A percentile compares a stretch with the other conserved stretches of the same genome.
Evolutionary conservation across 768 basidiomycete species (phyloP).

Genomic region (Wakefieldia striispora): DNA sequence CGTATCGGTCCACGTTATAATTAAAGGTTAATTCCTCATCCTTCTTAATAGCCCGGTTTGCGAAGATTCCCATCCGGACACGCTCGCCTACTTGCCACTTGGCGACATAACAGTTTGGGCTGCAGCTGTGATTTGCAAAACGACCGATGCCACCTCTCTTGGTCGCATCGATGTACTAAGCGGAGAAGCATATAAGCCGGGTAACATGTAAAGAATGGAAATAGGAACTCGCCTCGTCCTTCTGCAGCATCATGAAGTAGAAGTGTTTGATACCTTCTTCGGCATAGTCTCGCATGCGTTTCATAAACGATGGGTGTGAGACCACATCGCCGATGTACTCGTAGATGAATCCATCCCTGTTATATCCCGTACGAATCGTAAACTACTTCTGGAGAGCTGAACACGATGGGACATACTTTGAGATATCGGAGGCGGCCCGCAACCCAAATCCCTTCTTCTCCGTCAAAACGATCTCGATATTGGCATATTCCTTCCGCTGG

Average conservation of each 20-base stretch:
- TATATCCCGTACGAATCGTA: constrained; percentile 6
- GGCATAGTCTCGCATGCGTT: constrained; percentile 92
- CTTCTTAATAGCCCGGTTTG: constrained; percentile 73
- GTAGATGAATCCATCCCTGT: constrained; percentile 89
- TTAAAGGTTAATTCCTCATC: constrained; percentile 96
- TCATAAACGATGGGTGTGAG: constrained; percentile 79
- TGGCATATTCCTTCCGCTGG: constrained; percentile 79
- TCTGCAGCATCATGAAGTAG: constrained; percentile 99
- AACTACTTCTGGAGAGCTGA: neutral
- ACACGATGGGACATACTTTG: constrained; percentile 48
- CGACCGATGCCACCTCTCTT: constrained; percentile 95
- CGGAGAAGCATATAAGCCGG: neutral
- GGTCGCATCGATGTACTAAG: constrained; percentile 94
- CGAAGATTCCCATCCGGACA: constrained; percentile 97
- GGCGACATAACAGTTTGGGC: constrained; percentile 95
- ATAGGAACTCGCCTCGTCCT: constrained; percentile 76
- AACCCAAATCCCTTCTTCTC: constrained; percentile 96
- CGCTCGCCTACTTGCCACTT: constrained; percentile 93
- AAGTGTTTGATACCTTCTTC: constrained; percentile 94
- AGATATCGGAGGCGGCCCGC: constrained; percentile 66
- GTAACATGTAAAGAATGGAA: neutral
- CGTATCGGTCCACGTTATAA: constrained; percentile 99
- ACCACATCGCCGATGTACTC: constrained; percentile 99
- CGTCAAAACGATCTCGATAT: constrained; percentile 87
- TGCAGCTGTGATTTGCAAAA: constrained; percentile 97